Percentiles rank a stretch among this genome's conserved stretches.
phyloP scores from a whole-genome alignment of 371 early-diverging fungal genomes.

The Phascolomyces articulosus region DNA sequence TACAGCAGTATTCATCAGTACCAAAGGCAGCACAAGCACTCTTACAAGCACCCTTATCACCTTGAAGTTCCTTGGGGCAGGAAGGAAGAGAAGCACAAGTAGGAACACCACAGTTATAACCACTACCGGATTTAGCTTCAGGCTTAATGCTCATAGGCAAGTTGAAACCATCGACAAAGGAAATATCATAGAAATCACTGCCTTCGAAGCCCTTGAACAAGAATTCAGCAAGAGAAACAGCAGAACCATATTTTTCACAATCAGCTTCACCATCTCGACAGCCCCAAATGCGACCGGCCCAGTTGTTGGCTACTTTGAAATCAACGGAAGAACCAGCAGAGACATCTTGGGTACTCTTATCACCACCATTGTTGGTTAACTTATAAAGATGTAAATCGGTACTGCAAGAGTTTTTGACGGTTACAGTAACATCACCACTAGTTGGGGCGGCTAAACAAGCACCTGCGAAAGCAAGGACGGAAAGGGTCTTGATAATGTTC shows the following conservation, averaged over 20 bases:
- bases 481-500: constrained; percentile 21
- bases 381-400: constrained; percentile 31
- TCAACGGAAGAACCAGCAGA: constrained; percentile 9
- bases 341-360: not conserved
- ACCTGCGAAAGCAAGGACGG: constrained; percentile 20
- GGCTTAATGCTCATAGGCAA: constrained; percentile 24
- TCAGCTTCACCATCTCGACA: constrained; percentile 24
- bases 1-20: constrained; percentile 21
- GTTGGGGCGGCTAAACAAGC: constrained; percentile 19
- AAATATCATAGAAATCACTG: too few relatives aligned
- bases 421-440: constrained; percentile 16
- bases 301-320: constrained; percentile 12
- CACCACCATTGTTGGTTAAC: constrained; percentile 26
- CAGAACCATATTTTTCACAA: constrained; percentile 21
- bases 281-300: constrained; percentile 42
- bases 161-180: too few relatives aligned
- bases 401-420: constrained; percentile 38
- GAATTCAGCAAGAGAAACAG: too few relatives aligned
- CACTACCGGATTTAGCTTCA: constrained; percentile 3
- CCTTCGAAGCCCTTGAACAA: too few relatives aligned
- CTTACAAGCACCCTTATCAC: constrained; percentile 18
- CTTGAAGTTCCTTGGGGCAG: constrained; percentile 16
- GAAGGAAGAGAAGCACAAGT: constrained; percentile 13
- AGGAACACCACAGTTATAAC: constrained; percentile 18
- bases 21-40: constrained; percentile 19